phyloP scores from a whole-genome alignment of 345 rosid species.

The Melaleuca quinquenervia region DNA sequence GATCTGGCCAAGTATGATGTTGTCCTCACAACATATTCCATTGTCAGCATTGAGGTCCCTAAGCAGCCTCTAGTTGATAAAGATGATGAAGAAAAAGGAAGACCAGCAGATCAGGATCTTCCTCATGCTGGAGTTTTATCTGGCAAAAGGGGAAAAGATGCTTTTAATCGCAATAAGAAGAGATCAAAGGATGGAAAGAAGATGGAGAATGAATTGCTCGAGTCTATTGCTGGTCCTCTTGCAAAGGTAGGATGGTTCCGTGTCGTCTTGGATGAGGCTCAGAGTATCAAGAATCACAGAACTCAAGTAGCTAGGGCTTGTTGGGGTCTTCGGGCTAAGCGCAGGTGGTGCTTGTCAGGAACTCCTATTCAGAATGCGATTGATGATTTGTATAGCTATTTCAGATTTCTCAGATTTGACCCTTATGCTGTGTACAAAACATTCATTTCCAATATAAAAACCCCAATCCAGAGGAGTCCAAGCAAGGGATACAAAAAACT shows the following conservation, averaged over 20 bases:
- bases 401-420: constrained; percentile 89
- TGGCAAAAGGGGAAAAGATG: constrained; percentile 48
- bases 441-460: constrained; percentile 56
- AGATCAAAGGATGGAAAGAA: constrained; percentile 46
- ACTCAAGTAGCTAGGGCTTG: constrained; percentile 98
- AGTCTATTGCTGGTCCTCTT: constrained; percentile 65
- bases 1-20: constrained; percentile 87
- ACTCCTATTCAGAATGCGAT: constrained; percentile 97
- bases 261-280: constrained; percentile 95
- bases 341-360: constrained; percentile 98
- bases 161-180: constrained; percentile 40
- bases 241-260: constrained; percentile 95
- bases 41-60: constrained; percentile 97
- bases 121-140: constrained; percentile 20
- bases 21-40: constrained; percentile 88
- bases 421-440: constrained; percentile 53
- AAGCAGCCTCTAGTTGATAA: constrained; percentile 63
- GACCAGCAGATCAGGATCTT: constrained; percentile 25
- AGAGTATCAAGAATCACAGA: constrained; percentile 90
- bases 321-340: constrained; percentile 98
- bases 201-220: constrained; percentile 23
- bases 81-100: constrained; percentile 45
- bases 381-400: constrained; percentile 96
- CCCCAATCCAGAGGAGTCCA: constrained; percentile 54
- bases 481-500: constrained; percentile 62